phyloP scores from a whole-genome alignment of 1,139 yeast genomes.

The Kluyveromyces sp. region DNA sequence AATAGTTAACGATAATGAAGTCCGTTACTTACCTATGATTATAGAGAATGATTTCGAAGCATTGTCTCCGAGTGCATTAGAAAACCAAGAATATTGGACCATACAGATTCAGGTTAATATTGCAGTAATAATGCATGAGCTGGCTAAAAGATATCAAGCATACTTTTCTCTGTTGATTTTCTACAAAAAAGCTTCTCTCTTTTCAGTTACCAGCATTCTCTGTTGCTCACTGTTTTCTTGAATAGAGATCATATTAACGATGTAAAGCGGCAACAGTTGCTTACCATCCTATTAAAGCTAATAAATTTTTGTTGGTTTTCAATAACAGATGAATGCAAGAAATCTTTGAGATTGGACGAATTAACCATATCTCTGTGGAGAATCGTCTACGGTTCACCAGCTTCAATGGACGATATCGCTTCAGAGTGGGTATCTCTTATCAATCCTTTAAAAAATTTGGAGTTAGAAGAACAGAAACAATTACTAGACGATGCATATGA shows the following conservation, averaged over 20 bases:
- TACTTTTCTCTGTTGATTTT: conserved; percentile 15
- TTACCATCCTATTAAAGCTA: conserved; percentile 18
- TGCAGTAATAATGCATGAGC: conserved; percentile 19
- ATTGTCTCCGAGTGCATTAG: conserved; percentile 1
- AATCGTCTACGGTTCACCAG: conserved; percentile 16
- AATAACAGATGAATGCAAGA: conserved; percentile 13
- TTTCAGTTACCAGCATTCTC: conserved; percentile 24
- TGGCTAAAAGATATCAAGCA: conserved; percentile 13
- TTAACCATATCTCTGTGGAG: conserved; percentile 26
- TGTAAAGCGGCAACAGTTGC: conserved; percentile 13
- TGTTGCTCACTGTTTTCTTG: conserved; percentile 16
- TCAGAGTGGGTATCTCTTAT: conserved; percentile 15
- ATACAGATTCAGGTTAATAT: conserved; percentile 20
- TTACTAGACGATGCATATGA: conserved; percentile 27
- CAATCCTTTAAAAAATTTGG: conserved; percentile 18
- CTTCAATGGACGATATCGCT: background rate
- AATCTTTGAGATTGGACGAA: conserved; percentile 19
- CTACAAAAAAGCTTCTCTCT: conserved; percentile 17
- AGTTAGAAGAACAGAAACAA: conserved; percentile 13
- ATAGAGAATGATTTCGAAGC: conserved; percentile 19
- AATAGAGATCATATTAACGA: conserved; percentile 23
- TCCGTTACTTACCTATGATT: conserved; percentile 22
- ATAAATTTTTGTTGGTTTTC: conserved; percentile 22
- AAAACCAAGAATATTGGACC: conserved; percentile 20
- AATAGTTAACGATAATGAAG: conserved; percentile 15